Percentiles rank a stretch among this genome's conserved stretches.
These are phyloP conservation scores for Alternaria sp. DNA, from an alignment of 2,329 filamentous ascomycete genomes.

Conservation along the genomic window DNA sequence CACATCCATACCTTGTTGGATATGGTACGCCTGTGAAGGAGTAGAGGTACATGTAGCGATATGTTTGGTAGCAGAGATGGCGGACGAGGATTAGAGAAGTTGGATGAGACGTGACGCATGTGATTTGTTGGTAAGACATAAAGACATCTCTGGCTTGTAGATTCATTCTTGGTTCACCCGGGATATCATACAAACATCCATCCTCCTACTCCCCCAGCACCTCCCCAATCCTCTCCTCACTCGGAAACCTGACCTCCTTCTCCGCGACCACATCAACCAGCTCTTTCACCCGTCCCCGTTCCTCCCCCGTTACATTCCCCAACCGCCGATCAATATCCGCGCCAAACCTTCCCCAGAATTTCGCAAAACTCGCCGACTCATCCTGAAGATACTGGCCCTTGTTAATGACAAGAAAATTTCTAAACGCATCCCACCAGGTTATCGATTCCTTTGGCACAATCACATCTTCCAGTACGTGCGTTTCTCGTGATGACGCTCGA, in stretches of 20 bases:
- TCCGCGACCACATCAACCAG: neutral
- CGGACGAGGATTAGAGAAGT: too few relatives aligned
- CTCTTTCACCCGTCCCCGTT: neutral
- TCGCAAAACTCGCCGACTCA: neutral
- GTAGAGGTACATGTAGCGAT: neutral
- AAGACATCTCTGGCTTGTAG: rapidly evolving
- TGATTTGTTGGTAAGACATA: neutral
- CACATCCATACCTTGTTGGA: neutral
- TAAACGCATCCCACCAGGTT: neutral
- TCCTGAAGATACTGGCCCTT: neutral
- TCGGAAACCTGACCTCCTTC: neutral
- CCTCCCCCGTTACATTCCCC: neutral
- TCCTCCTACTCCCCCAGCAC: neutral
- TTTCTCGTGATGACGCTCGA: neutral
- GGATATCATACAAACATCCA: neutral
- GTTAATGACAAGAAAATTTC: neutral
- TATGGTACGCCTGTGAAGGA: neutral
- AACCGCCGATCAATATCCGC: neutral
- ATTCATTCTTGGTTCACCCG: too few relatives aligned
- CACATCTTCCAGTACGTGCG: neutral
- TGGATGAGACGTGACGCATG: too few relatives aligned
- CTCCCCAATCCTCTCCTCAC: neutral
- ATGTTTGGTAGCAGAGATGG: too few relatives aligned
- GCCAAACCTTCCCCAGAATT: neutral
- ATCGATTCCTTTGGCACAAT: too few relatives aligned